phyloP scores from a whole-genome alignment of 2,329 filamentous ascomycete species.

The Botrytis paeoniae region DNA sequence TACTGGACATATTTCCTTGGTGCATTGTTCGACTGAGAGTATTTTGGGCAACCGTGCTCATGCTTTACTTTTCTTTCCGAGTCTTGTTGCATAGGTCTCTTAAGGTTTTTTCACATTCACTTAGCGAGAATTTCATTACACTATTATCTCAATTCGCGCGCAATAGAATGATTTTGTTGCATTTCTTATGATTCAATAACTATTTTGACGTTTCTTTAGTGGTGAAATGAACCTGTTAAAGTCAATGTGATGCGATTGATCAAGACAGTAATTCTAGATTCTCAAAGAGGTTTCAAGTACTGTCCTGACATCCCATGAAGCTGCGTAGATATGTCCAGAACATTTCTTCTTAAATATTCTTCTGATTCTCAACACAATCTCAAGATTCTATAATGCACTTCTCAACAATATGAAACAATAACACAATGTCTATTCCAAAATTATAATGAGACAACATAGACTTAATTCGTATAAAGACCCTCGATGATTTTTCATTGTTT shows the following conservation, averaged over 20 bases:
- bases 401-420: not conserved
- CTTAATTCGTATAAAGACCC: not conserved
- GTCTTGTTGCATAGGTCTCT: not conserved
- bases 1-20: not conserved
- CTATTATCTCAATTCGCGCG: not conserved
- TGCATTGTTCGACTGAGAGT: not conserved
- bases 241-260: not conserved
- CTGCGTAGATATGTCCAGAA: not conserved
- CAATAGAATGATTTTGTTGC: not conserved
- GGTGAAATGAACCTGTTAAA: not conserved
- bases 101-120: not conserved
- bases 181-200: not conserved
- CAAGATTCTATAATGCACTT: not conserved
- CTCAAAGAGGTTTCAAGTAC: not conserved
- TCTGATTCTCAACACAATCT: not conserved
- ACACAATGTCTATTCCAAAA: not conserved
- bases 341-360: not conserved
- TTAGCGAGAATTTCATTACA: not conserved
- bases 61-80: not conserved
- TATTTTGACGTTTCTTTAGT: not conserved
- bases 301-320: not conserved
- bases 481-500: not conserved
- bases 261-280: not conserved
- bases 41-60: not conserved
- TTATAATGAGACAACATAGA: not conserved